Evolutionary conservation across 1,139 yeast genomes (phyloP).

Genomic region (Diutina neorugosa): DNA sequence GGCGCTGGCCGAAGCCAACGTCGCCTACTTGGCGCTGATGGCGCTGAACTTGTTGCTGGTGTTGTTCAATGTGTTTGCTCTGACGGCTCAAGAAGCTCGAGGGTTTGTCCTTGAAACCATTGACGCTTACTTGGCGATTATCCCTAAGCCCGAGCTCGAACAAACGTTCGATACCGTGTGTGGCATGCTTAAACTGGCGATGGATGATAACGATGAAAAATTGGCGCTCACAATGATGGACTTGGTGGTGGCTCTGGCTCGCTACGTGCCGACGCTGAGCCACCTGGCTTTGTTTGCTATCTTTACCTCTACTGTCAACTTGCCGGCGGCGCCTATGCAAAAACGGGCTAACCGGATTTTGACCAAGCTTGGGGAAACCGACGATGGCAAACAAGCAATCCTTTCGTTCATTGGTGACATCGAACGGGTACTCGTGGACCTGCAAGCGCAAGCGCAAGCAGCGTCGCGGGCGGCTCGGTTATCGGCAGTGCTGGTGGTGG

Average conservation of each 20-base stretch:
- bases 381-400: conserved; percentile 46
- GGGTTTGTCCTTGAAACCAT: conserved; percentile 78
- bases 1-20: conserved; percentile 39
- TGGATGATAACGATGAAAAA: conserved; percentile 45
- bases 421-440: conserved; percentile 44
- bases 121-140: conserved; percentile 64
- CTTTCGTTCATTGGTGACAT: conserved; percentile 42
- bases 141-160: conserved; percentile 55
- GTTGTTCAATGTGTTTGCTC: conserved; percentile 80
- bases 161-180: conserved; percentile 81
- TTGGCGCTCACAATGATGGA: conserved; percentile 84
- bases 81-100: conserved; percentile 75
- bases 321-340: conserved; percentile 54
- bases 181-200: conserved; percentile 57
- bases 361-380: conserved; percentile 56
- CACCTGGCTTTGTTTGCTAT: conserved; percentile 69
- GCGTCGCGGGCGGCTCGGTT: conserved; percentile 80
- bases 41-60: conserved; percentile 75
- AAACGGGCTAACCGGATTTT: conserved; percentile 84
- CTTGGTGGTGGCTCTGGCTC: conserved; percentile 74
- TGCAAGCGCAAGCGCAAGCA: conserved; percentile 46
- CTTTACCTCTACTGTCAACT: conserved; percentile 54
- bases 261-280: conserved; percentile 60
- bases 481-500: conserved; percentile 47
- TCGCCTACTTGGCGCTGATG: conserved; percentile 51